phyloP scores from a whole-genome alignment of 2,329 filamentous ascomycete species.

The Torrubiellomyces zombiae region DNA sequence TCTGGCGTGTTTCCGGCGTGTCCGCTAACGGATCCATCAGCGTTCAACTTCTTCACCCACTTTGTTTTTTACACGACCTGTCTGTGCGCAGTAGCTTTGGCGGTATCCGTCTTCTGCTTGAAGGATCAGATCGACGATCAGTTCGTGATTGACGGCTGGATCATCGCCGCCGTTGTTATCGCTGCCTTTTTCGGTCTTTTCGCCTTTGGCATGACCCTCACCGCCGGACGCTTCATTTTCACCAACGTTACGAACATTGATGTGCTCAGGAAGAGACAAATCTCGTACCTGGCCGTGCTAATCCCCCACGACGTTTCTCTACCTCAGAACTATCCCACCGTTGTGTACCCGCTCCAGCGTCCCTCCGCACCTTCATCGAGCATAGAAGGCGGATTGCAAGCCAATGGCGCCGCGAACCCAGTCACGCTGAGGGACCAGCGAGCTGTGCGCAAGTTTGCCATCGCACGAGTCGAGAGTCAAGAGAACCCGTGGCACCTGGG shows the following conservation, averaged over 20 bases:
- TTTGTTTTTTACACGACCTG: conserved; percentile 60
- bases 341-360: conserved; percentile 40
- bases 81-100: conserved; percentile 48
- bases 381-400: background rate
- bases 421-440: conserved; percentile 21
- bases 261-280: conserved; percentile 43
- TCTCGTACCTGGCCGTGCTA: conserved; percentile 59
- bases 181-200: conserved; percentile 67
- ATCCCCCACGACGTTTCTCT: conserved; percentile 35
- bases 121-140: conserved; percentile 31
- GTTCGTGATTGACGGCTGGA: conserved; percentile 34
- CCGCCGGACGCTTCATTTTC: conserved; percentile 51
- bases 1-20: background rate
- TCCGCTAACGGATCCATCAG: conserved; percentile 13
- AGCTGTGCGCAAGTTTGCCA: conserved; percentile 56
- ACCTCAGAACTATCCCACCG: conserved; percentile 27
- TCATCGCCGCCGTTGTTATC: conserved; percentile 50
- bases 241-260: conserved; percentile 78
- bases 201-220: conserved; percentile 56
- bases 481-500: conserved; percentile 82
- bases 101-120: conserved; percentile 47
- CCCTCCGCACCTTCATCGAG: background rate
- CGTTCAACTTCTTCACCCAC: conserved; percentile 86
- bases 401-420: conserved; percentile 6
- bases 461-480: conserved; percentile 54